phyloP scores from a whole-genome alignment of 352 stramenopile genomes.

The Phytophthora quininea region DNA sequence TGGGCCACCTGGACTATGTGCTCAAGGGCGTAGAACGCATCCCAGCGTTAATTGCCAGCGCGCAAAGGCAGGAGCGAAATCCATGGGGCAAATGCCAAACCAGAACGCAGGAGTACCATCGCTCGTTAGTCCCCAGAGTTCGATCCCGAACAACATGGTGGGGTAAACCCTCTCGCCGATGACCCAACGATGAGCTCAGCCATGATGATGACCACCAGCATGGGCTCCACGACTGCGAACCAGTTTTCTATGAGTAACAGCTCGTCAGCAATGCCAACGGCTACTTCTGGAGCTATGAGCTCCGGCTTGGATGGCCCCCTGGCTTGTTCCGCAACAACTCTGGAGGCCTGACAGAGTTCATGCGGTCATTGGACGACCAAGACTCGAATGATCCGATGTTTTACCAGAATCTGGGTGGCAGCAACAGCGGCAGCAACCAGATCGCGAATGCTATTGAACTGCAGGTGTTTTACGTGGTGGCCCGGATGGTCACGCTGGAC shows the following conservation, averaged over 20 bases:
- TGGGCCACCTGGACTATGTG: slow-evolving; percentile 76
- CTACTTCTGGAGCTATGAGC: slow-evolving; percentile 52
- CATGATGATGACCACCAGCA: slow-evolving; percentile 80
- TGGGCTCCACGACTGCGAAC: slow-evolving; percentile 43
- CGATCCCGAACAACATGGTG: slow-evolving; percentile 24
- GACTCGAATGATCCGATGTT: slow-evolving; percentile 64
- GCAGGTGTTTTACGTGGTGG: slow-evolving; percentile 83
- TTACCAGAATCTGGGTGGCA: slow-evolving; percentile 61
- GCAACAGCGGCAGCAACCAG: slow-evolving; percentile 40
- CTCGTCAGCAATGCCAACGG: slow-evolving; percentile 34
- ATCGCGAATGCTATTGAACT: slow-evolving; percentile 78
- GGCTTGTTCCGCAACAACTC: slow-evolving; percentile 79
- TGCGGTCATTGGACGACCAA: slow-evolving; percentile 77
- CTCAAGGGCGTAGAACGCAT: slow-evolving; percentile 82
- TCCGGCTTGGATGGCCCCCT: slow-evolving; percentile 56
- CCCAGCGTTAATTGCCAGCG: slow-evolving; percentile 59
- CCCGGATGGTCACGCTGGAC: slow-evolving; percentile 77
- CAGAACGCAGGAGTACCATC: slow-evolving; percentile 29
- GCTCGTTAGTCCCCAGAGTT: slow-evolving; percentile 51
- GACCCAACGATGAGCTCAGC: slow-evolving; percentile 60
- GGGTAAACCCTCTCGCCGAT: slow-evolving; percentile 34
- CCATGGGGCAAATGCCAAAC: slow-evolving; percentile 38
- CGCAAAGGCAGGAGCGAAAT: slow-evolving; percentile 55
- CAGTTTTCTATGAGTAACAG: slow-evolving; percentile 64
- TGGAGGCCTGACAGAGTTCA: slow-evolving; percentile 77